Conservation (phyloP, 345 rosid genomes). For the Bruguiera gymnorhiza region DNA sequence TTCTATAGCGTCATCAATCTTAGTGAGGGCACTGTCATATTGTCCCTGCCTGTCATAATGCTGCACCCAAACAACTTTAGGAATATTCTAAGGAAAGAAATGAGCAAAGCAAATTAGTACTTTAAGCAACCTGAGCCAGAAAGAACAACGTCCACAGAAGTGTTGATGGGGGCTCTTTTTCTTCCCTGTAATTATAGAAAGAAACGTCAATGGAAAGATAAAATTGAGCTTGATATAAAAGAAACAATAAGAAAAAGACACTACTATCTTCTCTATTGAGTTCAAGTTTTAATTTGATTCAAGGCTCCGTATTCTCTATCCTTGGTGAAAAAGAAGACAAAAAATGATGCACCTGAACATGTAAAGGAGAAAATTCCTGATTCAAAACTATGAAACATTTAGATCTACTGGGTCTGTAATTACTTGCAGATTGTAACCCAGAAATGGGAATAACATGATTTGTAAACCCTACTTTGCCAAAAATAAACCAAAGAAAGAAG, state of each 20-base stretch:
- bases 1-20: constrained; percentile 84
- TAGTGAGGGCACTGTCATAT: constrained; percentile 66
- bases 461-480: not conserved
- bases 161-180: constrained; percentile 89
- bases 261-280: not conserved
- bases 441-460: not conserved
- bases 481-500: too few species aligned
- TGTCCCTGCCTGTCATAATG: constrained; percentile 95
- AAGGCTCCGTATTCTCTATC: too few species aligned
- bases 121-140: constrained; percentile 76
- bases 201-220: constrained; percentile 13
- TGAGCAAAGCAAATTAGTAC: constrained; percentile 10
- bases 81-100: constrained; percentile 2
- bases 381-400: too few species aligned
- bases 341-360: too few species aligned
- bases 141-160: constrained; percentile 89
- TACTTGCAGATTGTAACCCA: not conserved
- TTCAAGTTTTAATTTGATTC: not conserved
- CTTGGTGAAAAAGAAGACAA: too few species aligned
- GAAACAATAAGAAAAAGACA: not conserved
- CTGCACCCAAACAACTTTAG: constrained; percentile 45
- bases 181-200: constrained; percentile 53
- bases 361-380: too few species aligned
- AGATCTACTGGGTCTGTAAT: too few species aligned
- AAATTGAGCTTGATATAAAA: not conserved